Evolutionary conservation across 129 eudicot species (phyloP), one percentile per base, ranked within the genome.

Genomic region (Chrysanthemum makinoi): DNA sequence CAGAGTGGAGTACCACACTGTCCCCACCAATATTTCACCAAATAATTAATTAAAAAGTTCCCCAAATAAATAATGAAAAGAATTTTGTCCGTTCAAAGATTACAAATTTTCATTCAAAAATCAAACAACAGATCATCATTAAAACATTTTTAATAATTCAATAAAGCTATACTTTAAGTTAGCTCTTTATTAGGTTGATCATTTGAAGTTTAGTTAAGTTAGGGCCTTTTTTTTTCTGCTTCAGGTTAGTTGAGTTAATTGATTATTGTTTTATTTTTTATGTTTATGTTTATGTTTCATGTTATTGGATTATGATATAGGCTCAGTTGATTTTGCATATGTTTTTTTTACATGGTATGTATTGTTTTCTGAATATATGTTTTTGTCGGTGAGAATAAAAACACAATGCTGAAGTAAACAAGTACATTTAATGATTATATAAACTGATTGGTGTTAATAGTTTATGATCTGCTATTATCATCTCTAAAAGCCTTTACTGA

Each of bases 201-300:
- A 30, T 51, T 35, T 5, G 4, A 11, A 51, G 15, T 51, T 51
- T 50, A 13, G 39, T 33, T 33, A 33, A 33, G 39, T 33, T 33
- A 33, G 39, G 39, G 0, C 4, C 17, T 60, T 26, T 26, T 13
- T n/a, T 59, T 9, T 28, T 61, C 22, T 62, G 76, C 60, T 70
- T 6, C 58, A 77, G 76, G 70, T 77, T 14, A 54, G 44, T 64
- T 59, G 24, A 70, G 26, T 57, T 77, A 46, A 8, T 26, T 39
- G 2, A 77, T 16, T 2, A 43, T 63, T 13, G 2, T 62, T 11
- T 11, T 62, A n/a, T 4, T 7, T 0, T n/a, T n/a, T n/a, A n/a
- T n/a, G n/a, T 54, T 53, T 54, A 1, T 17, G 5, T 10, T 4
- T 52, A 20, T 22, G 2, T 53, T 3, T 17, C 1, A 3, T 30